Evolutionary conservation across 208 protist genomes (phyloP), one percentile per base, ranked within the genome.

Genomic region (Spongospora subterranea): DNA sequence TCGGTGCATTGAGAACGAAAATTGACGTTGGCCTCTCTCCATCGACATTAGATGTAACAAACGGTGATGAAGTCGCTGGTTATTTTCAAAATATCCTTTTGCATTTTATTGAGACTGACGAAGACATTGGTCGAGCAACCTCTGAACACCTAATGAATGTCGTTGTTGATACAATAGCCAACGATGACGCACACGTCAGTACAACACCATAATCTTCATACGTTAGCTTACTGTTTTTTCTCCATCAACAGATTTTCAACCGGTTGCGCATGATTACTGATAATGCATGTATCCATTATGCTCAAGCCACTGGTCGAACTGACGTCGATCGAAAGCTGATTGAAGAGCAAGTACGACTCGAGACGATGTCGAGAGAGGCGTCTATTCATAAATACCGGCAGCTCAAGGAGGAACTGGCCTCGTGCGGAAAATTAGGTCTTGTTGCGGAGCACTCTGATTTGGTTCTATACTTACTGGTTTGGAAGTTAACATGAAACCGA

Each of bases 221-320:
- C 40, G 40, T 82, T 45, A n/a, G 17, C n/a, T 39, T 43, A 35
- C 71, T 82, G n/a, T 13, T 20, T 43, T 82, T 82, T n/a, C n/a
- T n/a, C n/a, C n/a, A n/a, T n/a, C n/a, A n/a, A n/a, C n/a, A 82
- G 71, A 82, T 82, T 35, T 82, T 39, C 71, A 82, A 35, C n/a
- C 6, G n/a, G n/a, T 35, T 82, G 6, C n/a, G 40, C 6, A 43
- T 40, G 6, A n/a, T 43, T 6, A 43, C 40, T 6, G 71, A 82
- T 82, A 6, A 35, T 6, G n/a, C 71, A 6, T 82, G 35, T 82
- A n/a, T 40, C 6, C 71, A 82, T 82, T 82, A 82, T 35, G 6
- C 17, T 43, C n/a, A 82, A 35, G n/a, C 35, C 35, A 45, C 71
- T 35, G 71, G 71, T 40, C 17, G 6, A 20, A 35, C 6, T 20